Evolutionary conservation across 305 asterid genomes (phyloP).

Genomic region (Fraxinus dipetala): DNA sequence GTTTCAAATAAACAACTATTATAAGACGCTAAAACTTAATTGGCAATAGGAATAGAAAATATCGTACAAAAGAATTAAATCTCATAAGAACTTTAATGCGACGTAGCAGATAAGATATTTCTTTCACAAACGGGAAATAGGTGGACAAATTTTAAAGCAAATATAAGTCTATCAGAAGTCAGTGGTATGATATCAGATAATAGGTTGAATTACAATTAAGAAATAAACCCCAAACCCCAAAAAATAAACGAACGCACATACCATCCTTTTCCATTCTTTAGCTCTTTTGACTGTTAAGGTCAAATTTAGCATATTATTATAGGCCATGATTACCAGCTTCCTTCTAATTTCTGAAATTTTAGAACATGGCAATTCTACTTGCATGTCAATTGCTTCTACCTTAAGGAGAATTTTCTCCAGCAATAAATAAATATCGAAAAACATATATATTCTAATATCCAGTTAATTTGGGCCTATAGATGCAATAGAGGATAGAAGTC

Average conservation of each 20-base stretch:
- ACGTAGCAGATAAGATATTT: not conserved
- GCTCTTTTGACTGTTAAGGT: not conserved
- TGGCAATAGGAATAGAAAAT: not conserved
- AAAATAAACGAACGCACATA: not conserved
- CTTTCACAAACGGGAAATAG: not conserved
- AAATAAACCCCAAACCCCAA: not conserved
- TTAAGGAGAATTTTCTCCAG: not conserved
- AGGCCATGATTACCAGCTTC: not conserved
- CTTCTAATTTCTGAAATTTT: not conserved
- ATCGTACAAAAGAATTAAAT: not conserved
- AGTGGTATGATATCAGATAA: not conserved
- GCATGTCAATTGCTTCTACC: not conserved
- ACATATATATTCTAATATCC: not conserved
- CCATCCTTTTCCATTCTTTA: not conserved
- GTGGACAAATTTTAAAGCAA: not conserved
- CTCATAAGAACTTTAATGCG: not conserved
- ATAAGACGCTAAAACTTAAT: not conserved
- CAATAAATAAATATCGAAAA: not conserved
- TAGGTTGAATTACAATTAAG: not conserved
- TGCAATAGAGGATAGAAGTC: not conserved
- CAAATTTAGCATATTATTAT: not conserved
- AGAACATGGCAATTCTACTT: not conserved
- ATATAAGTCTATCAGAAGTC: not conserved
- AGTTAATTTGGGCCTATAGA: not conserved
- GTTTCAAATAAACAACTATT: constrained; percentile 18